These are phyloP conservation scores for Trichothecium roseum DNA, from an alignment of 2,329 filamentous ascomycete genomes.

Conservation along the genomic window DNA sequence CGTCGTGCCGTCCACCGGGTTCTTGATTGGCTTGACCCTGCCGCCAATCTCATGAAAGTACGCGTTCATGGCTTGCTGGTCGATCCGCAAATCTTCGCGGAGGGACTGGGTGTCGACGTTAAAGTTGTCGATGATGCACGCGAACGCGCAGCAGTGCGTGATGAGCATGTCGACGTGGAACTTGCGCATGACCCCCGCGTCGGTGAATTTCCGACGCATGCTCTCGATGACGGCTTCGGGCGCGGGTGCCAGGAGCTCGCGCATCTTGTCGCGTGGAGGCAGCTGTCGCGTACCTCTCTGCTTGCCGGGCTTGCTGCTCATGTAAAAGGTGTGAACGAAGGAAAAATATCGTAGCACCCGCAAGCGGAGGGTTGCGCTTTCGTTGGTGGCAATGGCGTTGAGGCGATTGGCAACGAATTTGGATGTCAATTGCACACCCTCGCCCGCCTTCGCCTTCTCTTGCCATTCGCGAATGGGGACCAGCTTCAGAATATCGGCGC, in stretches of 20 bases:
- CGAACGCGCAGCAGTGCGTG: constrained; percentile 62
- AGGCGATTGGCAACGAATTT: constrained; percentile 58
- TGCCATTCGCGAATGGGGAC: constrained; percentile 68
- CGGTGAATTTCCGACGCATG: constrained; percentile 60
- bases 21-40: constrained; percentile 48
- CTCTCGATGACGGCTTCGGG: constrained; percentile 54
- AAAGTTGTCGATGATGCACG: constrained; percentile 63
- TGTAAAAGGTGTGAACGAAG: constrained; percentile 44
- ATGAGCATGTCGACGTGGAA: constrained; percentile 62
- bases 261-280: constrained; percentile 52
- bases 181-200: constrained; percentile 54
- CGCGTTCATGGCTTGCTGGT: constrained; percentile 58
- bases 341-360: constrained; percentile 51
- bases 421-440: constrained; percentile 46
- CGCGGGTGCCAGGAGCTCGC: constrained; percentile 43
- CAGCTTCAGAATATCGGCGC: constrained; percentile 53
- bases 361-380: constrained; percentile 40
- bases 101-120: constrained; percentile 61
- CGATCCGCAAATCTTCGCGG: constrained; percentile 60
- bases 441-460: constrained; percentile 48
- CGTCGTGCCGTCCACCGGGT: constrained; percentile 48
- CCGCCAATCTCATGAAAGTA: constrained; percentile 73
- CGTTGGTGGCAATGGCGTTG: constrained; percentile 39
- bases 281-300: constrained; percentile 39
- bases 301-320: constrained; percentile 32